Conservation (phyloP, 2,329 filamentous ascomycete species). For the Xylariales sp. region DNA sequence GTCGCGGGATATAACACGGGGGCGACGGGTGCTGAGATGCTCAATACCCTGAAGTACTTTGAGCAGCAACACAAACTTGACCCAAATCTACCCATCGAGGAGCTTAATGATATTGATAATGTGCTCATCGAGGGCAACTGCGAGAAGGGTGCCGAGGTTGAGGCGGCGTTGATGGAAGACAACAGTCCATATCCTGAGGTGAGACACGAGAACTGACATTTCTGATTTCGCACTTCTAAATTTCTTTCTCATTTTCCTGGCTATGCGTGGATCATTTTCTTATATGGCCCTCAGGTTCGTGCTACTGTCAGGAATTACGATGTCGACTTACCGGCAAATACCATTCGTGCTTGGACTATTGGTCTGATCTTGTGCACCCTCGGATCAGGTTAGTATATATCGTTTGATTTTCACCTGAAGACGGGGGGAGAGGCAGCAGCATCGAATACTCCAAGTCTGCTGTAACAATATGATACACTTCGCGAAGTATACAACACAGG, state of each 20-base stretch:
- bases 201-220: slow-evolving; percentile 12
- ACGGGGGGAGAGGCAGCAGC: no score
- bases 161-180: slow-evolving; percentile 43
- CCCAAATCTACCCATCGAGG: slow-evolving; percentile 50
- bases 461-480: no score
- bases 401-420: background rate
- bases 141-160: slow-evolving; percentile 40
- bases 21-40: slow-evolving; percentile 12
- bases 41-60: slow-evolving; percentile 31
- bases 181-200: slow-evolving; percentile 53
- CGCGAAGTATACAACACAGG: no score
- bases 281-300: slow-evolving; percentile 20
- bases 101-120: slow-evolving; percentile 47
- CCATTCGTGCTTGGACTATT: slow-evolving; percentile 56
- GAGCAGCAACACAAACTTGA: slow-evolving; percentile 51
- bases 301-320: slow-evolving; percentile 38
- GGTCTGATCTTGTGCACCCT: slow-evolving; percentile 54
- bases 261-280: no score
- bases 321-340: slow-evolving; percentile 49
- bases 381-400: slow-evolving; percentile 37
- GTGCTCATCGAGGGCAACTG: slow-evolving; percentile 38
- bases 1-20: slow-evolving; percentile 14
- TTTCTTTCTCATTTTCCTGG: no score
- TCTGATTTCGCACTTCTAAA: no score
- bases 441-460: no score